Conservation (phyloP, 192 early-diverging fungal species). For the Coemansia sp. region DNA sequence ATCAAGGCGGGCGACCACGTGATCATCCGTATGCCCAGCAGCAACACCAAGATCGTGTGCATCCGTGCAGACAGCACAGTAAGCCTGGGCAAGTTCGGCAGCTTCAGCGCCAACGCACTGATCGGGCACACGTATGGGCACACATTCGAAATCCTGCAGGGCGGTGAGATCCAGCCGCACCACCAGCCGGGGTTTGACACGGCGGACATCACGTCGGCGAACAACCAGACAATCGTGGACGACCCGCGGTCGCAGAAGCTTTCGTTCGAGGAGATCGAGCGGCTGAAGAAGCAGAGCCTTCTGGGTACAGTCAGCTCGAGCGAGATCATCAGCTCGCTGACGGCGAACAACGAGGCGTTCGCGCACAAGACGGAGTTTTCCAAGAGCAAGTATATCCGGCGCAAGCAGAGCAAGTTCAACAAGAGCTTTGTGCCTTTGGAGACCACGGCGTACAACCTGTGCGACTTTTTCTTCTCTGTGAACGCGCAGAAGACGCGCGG, state of each 20-base stretch:
- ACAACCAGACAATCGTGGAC: conserved; percentile 81
- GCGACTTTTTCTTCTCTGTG: conserved; percentile 72
- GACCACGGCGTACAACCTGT: conserved; percentile 72
- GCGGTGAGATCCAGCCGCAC: conserved; percentile 42
- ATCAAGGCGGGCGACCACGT: conserved; percentile 65
- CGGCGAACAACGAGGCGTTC: conserved; percentile 81
- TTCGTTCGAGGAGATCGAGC: conserved; percentile 76
- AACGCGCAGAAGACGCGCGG: conserved; percentile 78
- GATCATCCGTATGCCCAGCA: conserved; percentile 79
- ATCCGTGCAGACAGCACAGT: conserved; percentile 61
- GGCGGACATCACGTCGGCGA: conserved; percentile 73
- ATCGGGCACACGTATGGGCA: conserved; percentile 81
- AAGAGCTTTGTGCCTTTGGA: conserved; percentile 76
- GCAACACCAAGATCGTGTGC: conserved; percentile 75
- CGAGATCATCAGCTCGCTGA: conserved; percentile 76
- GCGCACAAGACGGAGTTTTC: conserved; percentile 93
- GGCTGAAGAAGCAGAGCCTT: conserved; percentile 69
- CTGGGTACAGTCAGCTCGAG: conserved; percentile 66
- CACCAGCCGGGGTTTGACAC: conserved; percentile 34
- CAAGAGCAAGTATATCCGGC: conserved; percentile 90
- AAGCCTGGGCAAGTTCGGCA: conserved; percentile 91
- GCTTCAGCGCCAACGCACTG: conserved; percentile 72
- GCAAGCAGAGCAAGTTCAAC: conserved; percentile 84
- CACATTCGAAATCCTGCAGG: conserved; percentile 78
- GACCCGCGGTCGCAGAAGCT: conserved; percentile 73